Conservation (phyloP, 2,329 filamentous ascomycete genomes). For the Elsinoe necatrix region DNA sequence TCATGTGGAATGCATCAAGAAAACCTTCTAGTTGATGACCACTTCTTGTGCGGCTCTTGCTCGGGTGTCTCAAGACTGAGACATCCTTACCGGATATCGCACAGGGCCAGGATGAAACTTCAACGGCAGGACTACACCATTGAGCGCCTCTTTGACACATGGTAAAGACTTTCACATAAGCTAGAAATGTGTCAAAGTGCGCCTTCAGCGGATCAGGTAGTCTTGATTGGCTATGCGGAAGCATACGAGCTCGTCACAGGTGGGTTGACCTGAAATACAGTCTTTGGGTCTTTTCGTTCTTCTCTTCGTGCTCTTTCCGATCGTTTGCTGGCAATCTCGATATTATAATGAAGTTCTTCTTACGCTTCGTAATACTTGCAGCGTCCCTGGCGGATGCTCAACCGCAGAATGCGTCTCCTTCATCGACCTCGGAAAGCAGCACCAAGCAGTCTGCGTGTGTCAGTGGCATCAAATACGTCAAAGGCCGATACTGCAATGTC, state of each 20-base stretch:
- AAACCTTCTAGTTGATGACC: too few relatives aligned
- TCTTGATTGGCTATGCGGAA: not conserved
- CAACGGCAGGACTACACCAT: not conserved
- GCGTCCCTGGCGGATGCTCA: not conserved
- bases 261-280: not conserved
- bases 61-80: not conserved
- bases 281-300: not conserved
- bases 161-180: not conserved
- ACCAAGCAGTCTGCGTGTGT: not conserved
- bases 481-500: not conserved
- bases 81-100: not conserved
- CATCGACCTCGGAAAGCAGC: not conserved
- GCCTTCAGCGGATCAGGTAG: not conserved
- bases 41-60: not conserved
- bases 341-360: not conserved
- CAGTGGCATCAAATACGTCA: not conserved
- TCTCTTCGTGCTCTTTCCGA: not conserved
- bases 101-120: not conserved
- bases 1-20: too few relatives aligned
- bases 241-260: not conserved
- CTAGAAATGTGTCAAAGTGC: not conserved
- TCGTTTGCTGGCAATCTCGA: too few relatives aligned
- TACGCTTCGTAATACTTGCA: not conserved
- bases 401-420: not conserved
- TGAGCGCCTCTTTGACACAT: not conserved